Conservation (phyloP, 257 asterid genomes). For the Forsythia viridissima region DNA sequence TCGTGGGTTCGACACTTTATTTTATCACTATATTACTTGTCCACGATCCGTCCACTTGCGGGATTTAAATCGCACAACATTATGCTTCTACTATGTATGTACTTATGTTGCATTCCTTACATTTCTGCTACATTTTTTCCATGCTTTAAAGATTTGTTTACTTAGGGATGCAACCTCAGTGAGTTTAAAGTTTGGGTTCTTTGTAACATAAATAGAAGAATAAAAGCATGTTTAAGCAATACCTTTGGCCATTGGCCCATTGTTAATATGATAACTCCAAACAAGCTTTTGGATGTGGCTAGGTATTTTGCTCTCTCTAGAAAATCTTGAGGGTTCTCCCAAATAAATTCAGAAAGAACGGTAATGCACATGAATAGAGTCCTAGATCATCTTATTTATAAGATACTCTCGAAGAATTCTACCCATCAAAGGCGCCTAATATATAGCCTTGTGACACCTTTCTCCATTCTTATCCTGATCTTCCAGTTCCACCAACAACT, state of each 20-base stretch:
- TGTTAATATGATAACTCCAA: background rate
- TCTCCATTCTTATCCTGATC: background rate
- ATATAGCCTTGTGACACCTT: background rate
- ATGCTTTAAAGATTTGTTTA: background rate
- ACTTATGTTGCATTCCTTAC: background rate
- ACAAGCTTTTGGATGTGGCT: slow-evolving; percentile 1
- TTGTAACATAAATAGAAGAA: background rate
- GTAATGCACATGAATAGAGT: background rate
- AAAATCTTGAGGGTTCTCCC: slow-evolving; percentile 3
- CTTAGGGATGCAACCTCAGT: background rate
- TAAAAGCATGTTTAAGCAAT: background rate
- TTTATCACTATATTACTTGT: too few species aligned
- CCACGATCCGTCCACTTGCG: too few species aligned
- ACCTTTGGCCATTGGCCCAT: background rate
- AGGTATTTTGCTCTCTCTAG: background rate
- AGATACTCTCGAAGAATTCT: background rate
- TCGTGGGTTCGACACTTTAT: too few species aligned
- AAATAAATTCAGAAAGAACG: slow-evolving; percentile 1
- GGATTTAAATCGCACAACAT: too few species aligned
- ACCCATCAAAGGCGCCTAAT: background rate
- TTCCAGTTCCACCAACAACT: background rate
- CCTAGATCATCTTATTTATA: background rate
- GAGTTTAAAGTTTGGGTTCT: background rate
- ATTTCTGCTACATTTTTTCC: background rate
- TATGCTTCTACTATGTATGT: background rate